A percentile compares a stretch with the other conserved stretches of the same genome.
phyloP scores from a whole-genome alignment of 306 rosid species.

The Vigna radiata region DNA sequence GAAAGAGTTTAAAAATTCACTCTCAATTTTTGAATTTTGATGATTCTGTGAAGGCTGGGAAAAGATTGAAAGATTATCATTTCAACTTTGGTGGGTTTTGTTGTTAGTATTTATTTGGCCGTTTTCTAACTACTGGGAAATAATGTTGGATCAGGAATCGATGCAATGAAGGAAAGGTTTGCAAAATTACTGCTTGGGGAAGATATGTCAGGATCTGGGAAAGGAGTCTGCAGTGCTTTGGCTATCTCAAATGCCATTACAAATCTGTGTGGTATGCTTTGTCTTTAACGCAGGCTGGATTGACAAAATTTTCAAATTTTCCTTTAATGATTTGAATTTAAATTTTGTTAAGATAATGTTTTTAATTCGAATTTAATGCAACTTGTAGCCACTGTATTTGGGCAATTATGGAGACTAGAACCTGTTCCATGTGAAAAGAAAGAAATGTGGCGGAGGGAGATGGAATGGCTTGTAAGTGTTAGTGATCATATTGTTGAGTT shows the following conservation, averaged over 20 bases:
- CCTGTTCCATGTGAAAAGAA: conserved; percentile 74
- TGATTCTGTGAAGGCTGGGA: not conserved
- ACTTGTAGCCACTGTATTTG: conserved; percentile 79
- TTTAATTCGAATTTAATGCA: conserved; percentile 14
- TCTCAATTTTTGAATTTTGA: not conserved
- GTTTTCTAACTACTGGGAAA: conserved; percentile 20
- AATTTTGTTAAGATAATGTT: not conserved
- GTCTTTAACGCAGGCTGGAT: conserved; percentile 10
- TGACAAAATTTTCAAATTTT: not conserved
- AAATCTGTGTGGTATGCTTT: conserved; percentile 78
- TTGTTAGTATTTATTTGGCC: conserved; percentile 28
- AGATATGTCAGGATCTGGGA: conserved; percentile 96
- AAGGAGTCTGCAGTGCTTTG: conserved; percentile 92
- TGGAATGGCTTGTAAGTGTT: conserved; percentile 87
- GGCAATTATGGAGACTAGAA: conserved; percentile 91
- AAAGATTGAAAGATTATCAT: not conserved
- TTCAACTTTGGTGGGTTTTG: conserved; percentile 2
- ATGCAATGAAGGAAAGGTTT: conserved; percentile 89
- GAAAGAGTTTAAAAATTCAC: too few species aligned
- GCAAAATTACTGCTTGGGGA: conserved; percentile 91
- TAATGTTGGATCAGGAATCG: conserved; percentile 54
- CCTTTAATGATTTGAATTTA: conserved; percentile 18
- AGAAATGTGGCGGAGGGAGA: conserved; percentile 84
- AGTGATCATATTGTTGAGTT: conserved; percentile 87
- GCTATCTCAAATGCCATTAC: conserved; percentile 93